Evolutionary conservation across 495 filamentous ascomycete species (phyloP), one percentile per base, ranked within the genome.

Genomic region (Parmelia sp.): DNA sequence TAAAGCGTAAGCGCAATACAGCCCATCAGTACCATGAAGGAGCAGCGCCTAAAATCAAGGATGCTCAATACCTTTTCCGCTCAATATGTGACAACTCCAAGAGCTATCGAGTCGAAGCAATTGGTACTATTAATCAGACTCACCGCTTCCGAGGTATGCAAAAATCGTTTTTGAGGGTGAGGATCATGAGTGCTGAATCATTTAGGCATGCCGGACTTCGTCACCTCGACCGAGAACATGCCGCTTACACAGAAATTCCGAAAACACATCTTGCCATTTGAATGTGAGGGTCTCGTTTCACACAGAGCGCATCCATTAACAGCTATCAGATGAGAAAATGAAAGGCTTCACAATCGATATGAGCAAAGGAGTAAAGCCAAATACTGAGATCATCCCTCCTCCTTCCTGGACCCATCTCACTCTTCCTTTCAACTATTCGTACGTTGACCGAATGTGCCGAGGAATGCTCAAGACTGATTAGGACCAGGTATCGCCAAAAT

Each of bases 111-210:
- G 78, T 92, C 57, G 85, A 92, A 69, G 78, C 85, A 12, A 78
- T 94, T 3, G 94, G 91, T 3, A 76, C 82, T 37, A 83, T 98
- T 58, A 80, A 83, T 37, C 83, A 87, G 49, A 93, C 91, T 12
- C 92, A 97, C 79, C 85, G 93, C 29, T 97, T 94, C 73, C 84
- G 94, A 76, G 82, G 88, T 90, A 73, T 58, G 71, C 57, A 35
- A 51, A 49, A 17, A 61, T 31, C 21, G 7, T 36, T 49, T 4
- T 14, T 37, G 1, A 17, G 40, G n/a, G 29, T 8, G n/a, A 19
- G 29, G 33, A n/a, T 33, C 1, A 58, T 42, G 1, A 39, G 56
- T 66, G 62, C 15, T 65, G 45, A 62, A 31, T 4, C 62, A 58
- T 62, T 33, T 44, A 81, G 79, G 74, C 14, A 79, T 87, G 71